These are phyloP conservation scores for Sungouiozyma intestinalis DNA, from an alignment of 805 yeast genomes.

Conservation along the genomic window DNA sequence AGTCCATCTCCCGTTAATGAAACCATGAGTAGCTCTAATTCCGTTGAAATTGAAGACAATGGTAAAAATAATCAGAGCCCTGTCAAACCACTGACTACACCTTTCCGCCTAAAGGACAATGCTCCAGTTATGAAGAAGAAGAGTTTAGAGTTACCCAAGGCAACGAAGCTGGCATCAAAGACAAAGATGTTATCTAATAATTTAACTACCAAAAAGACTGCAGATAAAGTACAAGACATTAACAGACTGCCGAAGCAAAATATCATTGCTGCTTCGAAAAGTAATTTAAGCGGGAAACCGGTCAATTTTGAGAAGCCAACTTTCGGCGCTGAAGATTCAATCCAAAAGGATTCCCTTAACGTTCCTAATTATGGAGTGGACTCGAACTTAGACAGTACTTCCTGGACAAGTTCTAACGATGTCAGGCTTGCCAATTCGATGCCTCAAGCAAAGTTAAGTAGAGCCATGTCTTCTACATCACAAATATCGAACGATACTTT, in stretches of 20 bases:
- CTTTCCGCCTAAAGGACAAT: not conserved
- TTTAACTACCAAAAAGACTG: not conserved
- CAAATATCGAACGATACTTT: slow-evolving; percentile 39
- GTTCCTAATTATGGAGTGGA: not conserved
- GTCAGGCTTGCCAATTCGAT: not conserved
- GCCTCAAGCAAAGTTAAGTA: slow-evolving; percentile 2
- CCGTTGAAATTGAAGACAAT: not conserved
- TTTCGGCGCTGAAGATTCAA: not conserved
- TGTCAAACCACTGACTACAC: not conserved
- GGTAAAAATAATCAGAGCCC: not conserved
- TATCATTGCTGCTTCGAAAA: not conserved
- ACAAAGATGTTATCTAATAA: not conserved
- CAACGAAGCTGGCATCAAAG: not conserved
- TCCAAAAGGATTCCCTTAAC: not conserved
- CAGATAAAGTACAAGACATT: not conserved
- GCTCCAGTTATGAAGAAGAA: not conserved
- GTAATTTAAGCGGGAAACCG: not conserved
- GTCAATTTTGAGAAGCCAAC: not conserved
- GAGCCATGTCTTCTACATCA: slow-evolving; percentile 45
- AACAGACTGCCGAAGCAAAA: not conserved
- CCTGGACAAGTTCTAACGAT: not conserved
- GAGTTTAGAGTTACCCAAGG: not conserved
- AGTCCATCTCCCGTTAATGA: not conserved
- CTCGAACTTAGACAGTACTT: not conserved
- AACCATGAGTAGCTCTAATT: not conserved